Evolutionary conservation across 2,329 filamentous ascomycete genomes (phyloP).

Genomic region (Botryotinia calthae): DNA sequence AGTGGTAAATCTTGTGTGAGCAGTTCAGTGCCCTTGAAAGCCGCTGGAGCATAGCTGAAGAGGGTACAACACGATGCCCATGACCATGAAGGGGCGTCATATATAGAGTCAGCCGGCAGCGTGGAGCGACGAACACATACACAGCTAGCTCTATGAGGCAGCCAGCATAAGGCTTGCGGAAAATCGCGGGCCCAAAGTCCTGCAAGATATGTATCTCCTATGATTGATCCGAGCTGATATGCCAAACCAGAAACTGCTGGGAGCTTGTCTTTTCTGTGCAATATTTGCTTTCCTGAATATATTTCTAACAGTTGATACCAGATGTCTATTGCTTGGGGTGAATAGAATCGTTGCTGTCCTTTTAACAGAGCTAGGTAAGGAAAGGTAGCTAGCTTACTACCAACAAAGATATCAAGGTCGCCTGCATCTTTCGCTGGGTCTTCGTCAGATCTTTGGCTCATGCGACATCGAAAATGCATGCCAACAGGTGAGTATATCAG

Average conservation of each 20-base stretch:
- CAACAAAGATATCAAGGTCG: background rate
- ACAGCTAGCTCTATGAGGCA: background rate
- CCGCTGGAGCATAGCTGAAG: background rate
- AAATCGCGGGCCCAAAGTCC: constrained; percentile 2
- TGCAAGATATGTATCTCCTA: background rate
- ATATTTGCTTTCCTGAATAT: background rate
- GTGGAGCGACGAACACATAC: background rate
- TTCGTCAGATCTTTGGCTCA: background rate
- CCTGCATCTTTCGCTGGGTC: background rate
- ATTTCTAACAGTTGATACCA: background rate
- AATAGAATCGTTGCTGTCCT: background rate
- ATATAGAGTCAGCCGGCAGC: background rate
- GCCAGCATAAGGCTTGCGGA: background rate
- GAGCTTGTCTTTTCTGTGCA: background rate
- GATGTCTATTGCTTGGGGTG: background rate
- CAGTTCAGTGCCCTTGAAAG: background rate
- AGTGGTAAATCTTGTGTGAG: background rate
- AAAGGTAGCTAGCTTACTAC: background rate
- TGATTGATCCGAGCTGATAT: background rate
- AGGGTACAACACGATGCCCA: background rate
- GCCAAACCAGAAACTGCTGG: background rate
- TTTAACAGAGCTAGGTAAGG: background rate
- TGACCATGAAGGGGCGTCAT: background rate
- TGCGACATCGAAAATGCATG: constrained; percentile 5
- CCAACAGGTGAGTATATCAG: background rate